Percentiles rank a stretch among this genome's conserved stretches.
phyloP scores from a whole-genome alignment of 192 early-diverging fungal genomes.

The Linnemannia hyalina region DNA sequence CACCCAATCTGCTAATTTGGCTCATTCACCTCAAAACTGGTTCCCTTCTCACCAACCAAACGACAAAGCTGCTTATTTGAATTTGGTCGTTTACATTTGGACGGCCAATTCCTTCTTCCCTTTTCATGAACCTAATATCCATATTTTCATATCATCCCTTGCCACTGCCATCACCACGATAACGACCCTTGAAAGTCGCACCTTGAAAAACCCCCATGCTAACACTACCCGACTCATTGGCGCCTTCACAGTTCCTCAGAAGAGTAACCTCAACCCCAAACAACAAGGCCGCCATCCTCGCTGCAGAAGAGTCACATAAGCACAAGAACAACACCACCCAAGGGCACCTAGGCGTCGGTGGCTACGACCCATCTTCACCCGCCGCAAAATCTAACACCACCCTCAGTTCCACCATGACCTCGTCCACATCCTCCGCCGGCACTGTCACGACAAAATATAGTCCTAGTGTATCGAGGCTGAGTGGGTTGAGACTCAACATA shows the following conservation, averaged over 20 bases:
- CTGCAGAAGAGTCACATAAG: constrained; percentile 20
- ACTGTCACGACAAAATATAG: constrained; percentile 21
- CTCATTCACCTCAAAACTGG: not conserved
- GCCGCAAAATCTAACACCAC: constrained; percentile 43
- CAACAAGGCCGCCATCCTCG: constrained; percentile 37
- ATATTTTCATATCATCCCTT: no score
- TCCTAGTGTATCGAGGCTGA: not conserved
- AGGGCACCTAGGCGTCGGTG: constrained; percentile 27
- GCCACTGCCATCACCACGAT: not conserved
- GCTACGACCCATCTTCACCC: constrained; percentile 29
- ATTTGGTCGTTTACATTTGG: not conserved
- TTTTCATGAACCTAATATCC: no score
- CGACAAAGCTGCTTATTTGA: not conserved
- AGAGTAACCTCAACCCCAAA: constrained; percentile 67
- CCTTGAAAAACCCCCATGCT: constrained; percentile 14
- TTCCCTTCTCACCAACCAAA: not conserved
- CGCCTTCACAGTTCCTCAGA: constrained; percentile 52
- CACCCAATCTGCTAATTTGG: constrained; percentile 9
- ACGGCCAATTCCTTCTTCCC: not conserved
- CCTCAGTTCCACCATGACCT: constrained; percentile 43
- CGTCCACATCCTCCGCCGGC: not conserved
- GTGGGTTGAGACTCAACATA: constrained; percentile 25
- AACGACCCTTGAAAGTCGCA: not conserved
- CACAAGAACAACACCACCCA: constrained; percentile 1
- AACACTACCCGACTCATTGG: not conserved